A percentile compares a stretch with the other conserved stretches of the same genome.
phyloP scores from a whole-genome alignment of 108 stramenopile genomes.

The Cyclostephanos tholiformis region DNA sequence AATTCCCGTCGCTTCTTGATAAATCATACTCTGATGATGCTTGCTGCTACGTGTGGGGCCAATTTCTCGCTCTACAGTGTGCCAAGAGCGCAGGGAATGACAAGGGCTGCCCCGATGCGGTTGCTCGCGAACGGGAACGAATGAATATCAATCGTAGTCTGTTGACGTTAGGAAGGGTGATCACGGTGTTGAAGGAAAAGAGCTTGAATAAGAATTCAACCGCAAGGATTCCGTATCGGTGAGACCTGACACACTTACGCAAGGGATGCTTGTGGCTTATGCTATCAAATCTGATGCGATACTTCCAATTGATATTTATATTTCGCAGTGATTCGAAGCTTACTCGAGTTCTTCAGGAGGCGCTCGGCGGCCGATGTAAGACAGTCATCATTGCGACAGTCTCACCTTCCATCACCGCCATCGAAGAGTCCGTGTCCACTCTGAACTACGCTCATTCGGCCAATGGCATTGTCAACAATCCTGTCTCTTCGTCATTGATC shows the following conservation, averaged over 20 bases:
- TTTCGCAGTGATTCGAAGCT: conserved; percentile 89
- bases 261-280: background rate
- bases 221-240: conserved; percentile 57
- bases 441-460: conserved; percentile 92
- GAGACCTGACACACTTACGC: conserved; percentile 3
- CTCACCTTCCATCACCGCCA: conserved; percentile 79
- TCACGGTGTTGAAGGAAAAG: conserved; percentile 68
- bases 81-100: conserved; percentile 51
- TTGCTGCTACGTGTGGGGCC: background rate
- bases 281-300: background rate
- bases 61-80: conserved; percentile 9
- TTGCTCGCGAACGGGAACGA: conserved; percentile 69
- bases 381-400: conserved; percentile 93
- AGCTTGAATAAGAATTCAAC: conserved; percentile 50
- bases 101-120: conserved; percentile 49
- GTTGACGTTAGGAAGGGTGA: conserved; percentile 76
- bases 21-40: background rate
- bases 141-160: conserved; percentile 80
- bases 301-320: conserved; percentile 7
- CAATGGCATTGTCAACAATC: conserved; percentile 80
- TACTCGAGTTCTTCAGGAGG: conserved; percentile 92
- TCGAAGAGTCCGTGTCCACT: conserved; percentile 92
- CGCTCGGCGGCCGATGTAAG: conserved; percentile 91
- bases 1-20: background rate
- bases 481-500: conserved; percentile 67